phyloP scores from a whole-genome alignment of 345 rosid species.

The Citrus cavaleriei region DNA sequence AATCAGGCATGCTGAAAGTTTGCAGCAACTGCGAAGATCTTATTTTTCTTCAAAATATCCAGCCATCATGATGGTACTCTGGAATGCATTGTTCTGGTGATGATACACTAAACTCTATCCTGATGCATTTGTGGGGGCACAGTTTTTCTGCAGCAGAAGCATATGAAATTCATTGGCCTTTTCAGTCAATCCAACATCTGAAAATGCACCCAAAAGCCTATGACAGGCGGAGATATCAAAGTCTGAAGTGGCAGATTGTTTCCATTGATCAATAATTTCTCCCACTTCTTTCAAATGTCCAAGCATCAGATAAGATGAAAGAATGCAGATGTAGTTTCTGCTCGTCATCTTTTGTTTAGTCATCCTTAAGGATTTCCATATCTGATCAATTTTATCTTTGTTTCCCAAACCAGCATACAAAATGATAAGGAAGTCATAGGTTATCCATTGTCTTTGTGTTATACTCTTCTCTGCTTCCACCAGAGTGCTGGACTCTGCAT shows the following conservation, averaged over 20 bases:
- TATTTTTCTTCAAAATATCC: not conserved
- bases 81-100: slow-evolving; percentile 5
- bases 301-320: slow-evolving; percentile 73
- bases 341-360: slow-evolving; percentile 84
- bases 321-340: slow-evolving; percentile 68
- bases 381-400: slow-evolving; percentile 74
- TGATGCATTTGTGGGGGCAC: slow-evolving; percentile 18
- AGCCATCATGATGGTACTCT: no score
- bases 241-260: slow-evolving; percentile 52
- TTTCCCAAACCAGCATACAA: slow-evolving; percentile 68
- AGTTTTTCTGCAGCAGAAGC: slow-evolving; percentile 46
- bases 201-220: slow-evolving; percentile 54
- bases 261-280: slow-evolving; percentile 81
- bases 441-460: slow-evolving; percentile 84
- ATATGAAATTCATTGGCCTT: slow-evolving; percentile 41
- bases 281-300: slow-evolving; percentile 67
- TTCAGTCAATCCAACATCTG: slow-evolving; percentile 46
- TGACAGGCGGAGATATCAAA: slow-evolving; percentile 55
- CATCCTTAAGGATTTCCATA: slow-evolving; percentile 84
- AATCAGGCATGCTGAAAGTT: not conserved
- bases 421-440: slow-evolving; percentile 80
- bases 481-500: slow-evolving; percentile 37
- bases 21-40: not conserved
- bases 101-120: not conserved
- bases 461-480: slow-evolving; percentile 61